Base-by-base conservation (phyloP, 2,329 filamentous ascomycete species). In the Ceratocystiopsis brevicomis region DNA sequence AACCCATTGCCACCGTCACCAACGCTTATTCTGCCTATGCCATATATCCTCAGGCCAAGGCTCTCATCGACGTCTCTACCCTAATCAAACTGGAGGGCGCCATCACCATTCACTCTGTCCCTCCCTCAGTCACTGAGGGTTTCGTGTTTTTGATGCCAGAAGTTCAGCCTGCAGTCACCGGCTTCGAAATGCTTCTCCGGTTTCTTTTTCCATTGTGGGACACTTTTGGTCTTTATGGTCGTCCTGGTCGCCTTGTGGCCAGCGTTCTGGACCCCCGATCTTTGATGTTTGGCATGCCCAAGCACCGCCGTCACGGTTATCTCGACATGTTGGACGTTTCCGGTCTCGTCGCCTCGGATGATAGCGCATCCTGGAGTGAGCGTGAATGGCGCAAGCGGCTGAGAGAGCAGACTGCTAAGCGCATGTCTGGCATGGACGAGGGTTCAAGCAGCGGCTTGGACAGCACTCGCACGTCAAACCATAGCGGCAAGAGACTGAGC, bases 101-200 rank as follows among this genome's bases (percentile, higher is more conserved):
- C 49, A 85, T 98, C 47, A 86, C 81, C 0, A 83, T 95, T 36
- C 86, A 95, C 60, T 79, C 80, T 0, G 73, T 77, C 13, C 78
- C 82, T 10, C 76, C 84, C 19, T 78, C 80, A 0, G 76, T 76
- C 3, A 81, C 81, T 0, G 90, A 98, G 57, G 90, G 90, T 0
- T 95, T 95, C 53, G 84, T 98, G 5, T 98, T 98, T 55, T 78
- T 96, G 51, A 95, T 98, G 87, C 90, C 90, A 4, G 90, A 98
- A 59, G 74, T 81, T 1, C 85, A 84, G 54, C 80, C 88, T n/a
- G 87, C 85, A 16, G 81, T 98, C 13, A 82, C 76, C 44, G 90
- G 90, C 0, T 94, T 96, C 52, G 90, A 96, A 59, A 95, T 92
- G 69, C 80, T 98, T 69, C 67, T 98, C 33, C 76, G 85, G 39